These are phyloP conservation scores for Ophiostoma perfectum DNA, from an alignment of 2,329 filamentous ascomycete genomes.

Conservation along the genomic window DNA sequence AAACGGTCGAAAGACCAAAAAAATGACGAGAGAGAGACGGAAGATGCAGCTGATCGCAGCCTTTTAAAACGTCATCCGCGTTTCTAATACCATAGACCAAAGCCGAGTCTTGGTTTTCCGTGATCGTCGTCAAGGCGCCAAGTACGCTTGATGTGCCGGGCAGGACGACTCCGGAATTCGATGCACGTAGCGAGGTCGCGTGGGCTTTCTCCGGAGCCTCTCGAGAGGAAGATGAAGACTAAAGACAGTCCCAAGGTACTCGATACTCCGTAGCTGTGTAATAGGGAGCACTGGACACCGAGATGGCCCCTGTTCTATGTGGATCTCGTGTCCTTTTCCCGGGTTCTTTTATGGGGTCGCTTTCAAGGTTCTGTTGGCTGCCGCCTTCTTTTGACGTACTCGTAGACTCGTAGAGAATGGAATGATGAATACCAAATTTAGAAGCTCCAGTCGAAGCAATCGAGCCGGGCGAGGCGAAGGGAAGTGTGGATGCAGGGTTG, in stretches of 20 bases:
- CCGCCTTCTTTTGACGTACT: neutral
- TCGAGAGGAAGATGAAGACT: neutral
- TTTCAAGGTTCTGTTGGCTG: conserved; percentile 4
- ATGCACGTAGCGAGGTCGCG: neutral
- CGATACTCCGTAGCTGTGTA: neutral
- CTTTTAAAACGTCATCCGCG: neutral
- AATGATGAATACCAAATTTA: neutral
- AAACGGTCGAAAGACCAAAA: neutral
- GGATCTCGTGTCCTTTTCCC: neutral
- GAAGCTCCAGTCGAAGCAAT: neutral
- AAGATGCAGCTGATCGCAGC: neutral
- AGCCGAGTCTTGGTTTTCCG: neutral
- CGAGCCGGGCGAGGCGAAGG: neutral
- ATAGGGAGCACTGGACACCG: neutral
- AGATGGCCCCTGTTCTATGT: neutral
- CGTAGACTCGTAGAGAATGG: neutral
- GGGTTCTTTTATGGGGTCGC: conserved; percentile 3
- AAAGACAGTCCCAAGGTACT: neutral
- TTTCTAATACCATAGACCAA: neutral
- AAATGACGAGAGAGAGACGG: neutral
- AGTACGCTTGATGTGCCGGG: neutral
- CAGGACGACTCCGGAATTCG: neutral
- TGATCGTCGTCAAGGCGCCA: neutral
- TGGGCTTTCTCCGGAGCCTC: neutral
- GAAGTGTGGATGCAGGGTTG: neutral